Percentiles rank a stretch among this genome's conserved stretches.
These are phyloP conservation scores for Ophiostoma perfectum DNA, from an alignment of 2,329 filamentous ascomycete species.

Conservation along the genomic window DNA sequence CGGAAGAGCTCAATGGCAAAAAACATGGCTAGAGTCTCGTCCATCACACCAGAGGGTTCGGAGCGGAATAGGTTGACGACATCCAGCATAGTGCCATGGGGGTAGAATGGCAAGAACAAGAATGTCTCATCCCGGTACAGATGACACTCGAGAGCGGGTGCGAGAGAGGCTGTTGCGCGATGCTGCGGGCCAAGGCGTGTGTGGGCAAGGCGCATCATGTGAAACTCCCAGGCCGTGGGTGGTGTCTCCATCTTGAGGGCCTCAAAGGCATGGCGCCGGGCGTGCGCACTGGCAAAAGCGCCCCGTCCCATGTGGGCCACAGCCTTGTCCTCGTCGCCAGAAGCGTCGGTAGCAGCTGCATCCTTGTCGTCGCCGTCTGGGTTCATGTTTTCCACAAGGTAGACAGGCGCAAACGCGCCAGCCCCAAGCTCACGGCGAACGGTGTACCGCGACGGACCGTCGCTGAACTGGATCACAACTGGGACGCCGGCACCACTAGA, in stretches of 20 bases:
- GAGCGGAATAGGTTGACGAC: constrained; percentile 80
- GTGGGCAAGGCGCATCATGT: constrained; percentile 83
- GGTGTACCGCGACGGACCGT: constrained; percentile 62
- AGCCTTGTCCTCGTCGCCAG: constrained; percentile 33
- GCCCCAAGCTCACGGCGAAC: constrained; percentile 82
- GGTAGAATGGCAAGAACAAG: constrained; percentile 78
- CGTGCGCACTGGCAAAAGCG: constrained; percentile 48
- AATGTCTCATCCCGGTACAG: constrained; percentile 87
- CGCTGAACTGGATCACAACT: constrained; percentile 63
- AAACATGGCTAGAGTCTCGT: constrained; percentile 91
- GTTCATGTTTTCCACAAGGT: constrained; percentile 72
- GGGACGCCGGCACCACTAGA: constrained; percentile 53
- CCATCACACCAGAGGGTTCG: constrained; percentile 70
- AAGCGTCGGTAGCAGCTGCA: constrained; percentile 32
- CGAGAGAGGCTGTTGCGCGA: constrained; percentile 69
- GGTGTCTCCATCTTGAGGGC: constrained; percentile 94
- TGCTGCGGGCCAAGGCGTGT: constrained; percentile 65
- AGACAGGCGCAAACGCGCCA: constrained; percentile 92
- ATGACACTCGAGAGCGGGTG: constrained; percentile 84
- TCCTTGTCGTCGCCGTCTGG: constrained; percentile 40
- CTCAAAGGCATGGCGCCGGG: constrained; percentile 58
- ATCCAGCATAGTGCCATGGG: constrained; percentile 90
- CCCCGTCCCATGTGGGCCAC: constrained; percentile 54
- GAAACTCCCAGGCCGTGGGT: constrained; percentile 88
- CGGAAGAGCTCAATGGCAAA: constrained; percentile 87